phyloP scores from a whole-genome alignment of 192 early-diverging fungal genomes.

The Coemansia javaensis region DNA sequence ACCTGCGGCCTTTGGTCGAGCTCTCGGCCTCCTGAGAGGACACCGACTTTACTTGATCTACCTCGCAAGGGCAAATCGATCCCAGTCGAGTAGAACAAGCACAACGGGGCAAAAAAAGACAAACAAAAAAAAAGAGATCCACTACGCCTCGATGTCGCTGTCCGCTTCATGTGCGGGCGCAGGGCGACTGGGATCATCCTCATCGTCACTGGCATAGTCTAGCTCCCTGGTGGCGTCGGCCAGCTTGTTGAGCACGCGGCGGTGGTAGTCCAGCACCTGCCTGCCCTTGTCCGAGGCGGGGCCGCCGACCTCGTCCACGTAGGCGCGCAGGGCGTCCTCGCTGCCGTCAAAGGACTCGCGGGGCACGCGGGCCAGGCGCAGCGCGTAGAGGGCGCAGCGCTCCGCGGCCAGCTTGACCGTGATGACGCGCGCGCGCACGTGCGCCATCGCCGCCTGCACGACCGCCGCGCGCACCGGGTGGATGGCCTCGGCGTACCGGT shows the following conservation, averaged over 20 bases:
- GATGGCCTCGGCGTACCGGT: slow-evolving; percentile 43
- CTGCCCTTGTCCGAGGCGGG: slow-evolving; percentile 49
- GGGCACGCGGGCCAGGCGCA: slow-evolving; percentile 55
- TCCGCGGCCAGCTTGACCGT: slow-evolving; percentile 86
- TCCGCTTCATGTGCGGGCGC: neutral
- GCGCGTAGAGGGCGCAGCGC: slow-evolving; percentile 64
- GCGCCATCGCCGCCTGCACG: slow-evolving; percentile 63
- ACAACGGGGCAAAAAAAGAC: no score
- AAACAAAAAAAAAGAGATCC: neutral
- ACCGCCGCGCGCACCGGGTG: slow-evolving; percentile 52
- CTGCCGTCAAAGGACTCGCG: slow-evolving; percentile 18
- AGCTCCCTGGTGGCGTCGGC: slow-evolving; percentile 42
- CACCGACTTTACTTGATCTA: no score
- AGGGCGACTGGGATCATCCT: slow-evolving; percentile 6
- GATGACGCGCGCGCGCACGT: slow-evolving; percentile 73
- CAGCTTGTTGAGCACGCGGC: slow-evolving; percentile 51
- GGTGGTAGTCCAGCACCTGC: slow-evolving; percentile 56
- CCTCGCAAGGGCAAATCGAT: no score
- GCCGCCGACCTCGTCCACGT: slow-evolving; percentile 51
- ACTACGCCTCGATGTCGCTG: slow-evolving; percentile 1
- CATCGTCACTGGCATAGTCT: slow-evolving; percentile 43
- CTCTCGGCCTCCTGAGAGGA: no score
- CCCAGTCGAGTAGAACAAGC: no score
- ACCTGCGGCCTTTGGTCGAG: no score
- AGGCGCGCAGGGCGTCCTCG: slow-evolving; percentile 14